Base-by-base conservation (phyloP, 495 filamentous ascomycete species). In the Chaetomium cochliodes region DNA sequence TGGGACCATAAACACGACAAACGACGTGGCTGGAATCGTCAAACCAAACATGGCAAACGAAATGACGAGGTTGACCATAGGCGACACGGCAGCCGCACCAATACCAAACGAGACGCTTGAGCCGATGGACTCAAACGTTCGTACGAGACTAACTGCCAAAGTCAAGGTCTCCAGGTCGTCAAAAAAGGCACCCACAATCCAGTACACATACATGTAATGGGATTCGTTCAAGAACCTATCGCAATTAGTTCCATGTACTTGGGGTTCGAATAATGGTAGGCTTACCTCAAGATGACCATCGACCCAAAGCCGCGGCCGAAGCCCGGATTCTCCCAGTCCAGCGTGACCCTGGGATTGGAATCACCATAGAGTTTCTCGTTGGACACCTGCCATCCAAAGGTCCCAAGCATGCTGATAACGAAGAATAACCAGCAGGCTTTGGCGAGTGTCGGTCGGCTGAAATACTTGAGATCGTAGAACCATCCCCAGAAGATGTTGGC, bases 71-170 rank as follows among this genome's bases (percentile, higher is more conserved):
- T 79, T 80, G 12, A 79, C 69, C 77, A 81, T 79, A 1, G 78
- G 79, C 46, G 69, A 64, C 3, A 78, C 72, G 46, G 73, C 62
- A 2, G 69, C 66, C 3, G 82, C 79, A 1, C 81, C 82, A 26
- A 85, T 75, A 0, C 79, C 82, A 51, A 80, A 84, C 2, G 82
- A 71, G 49, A 85, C 72, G 18, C 79, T 79, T 6, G 77, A 80
- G 4, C 82, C 82, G 9, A 85, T 61, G 2, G 74, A 78, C 70
- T 85, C 82, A 63, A 79, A 80, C 13, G 80, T 79, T 23, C 82
- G 69, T 13, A 85, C 67, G 33, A 84, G 75, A 0, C 80, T 79
- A 0, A 82, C 82, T 0, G 80, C 78, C 22, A 82, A 72, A 0
- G 82, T 78, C 33, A 83, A 33, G 0, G 75, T 80, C 65, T 79